Percentiles rank a stretch among this genome's conserved stretches.
Conservation (phyloP, 257 asterid genomes). For the Nicotiana benthamiana region DNA sequence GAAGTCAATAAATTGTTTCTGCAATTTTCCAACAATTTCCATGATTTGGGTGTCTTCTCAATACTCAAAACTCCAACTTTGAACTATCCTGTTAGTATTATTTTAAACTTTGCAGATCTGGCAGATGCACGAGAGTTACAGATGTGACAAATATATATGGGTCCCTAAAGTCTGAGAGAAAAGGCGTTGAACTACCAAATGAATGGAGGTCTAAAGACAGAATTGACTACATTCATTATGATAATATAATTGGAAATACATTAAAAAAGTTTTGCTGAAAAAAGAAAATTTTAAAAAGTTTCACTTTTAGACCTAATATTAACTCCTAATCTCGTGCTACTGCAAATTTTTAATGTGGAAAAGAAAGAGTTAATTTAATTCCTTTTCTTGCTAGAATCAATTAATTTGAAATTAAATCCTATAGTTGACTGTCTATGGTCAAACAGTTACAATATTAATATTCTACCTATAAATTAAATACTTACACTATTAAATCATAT, state of each 20-base stretch:
- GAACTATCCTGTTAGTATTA: not conserved
- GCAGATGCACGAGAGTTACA: not conserved
- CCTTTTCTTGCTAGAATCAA: not conserved
- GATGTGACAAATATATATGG: not conserved
- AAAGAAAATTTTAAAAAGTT: not conserved
- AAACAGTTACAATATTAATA: not conserved
- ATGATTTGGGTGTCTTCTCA: not conserved
- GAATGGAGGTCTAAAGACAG: not conserved
- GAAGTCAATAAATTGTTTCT: constrained; percentile 23
- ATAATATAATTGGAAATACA: not conserved
- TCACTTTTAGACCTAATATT: not conserved
- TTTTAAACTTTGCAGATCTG: not conserved
- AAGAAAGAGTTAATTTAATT: not conserved
- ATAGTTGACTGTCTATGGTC: not conserved
- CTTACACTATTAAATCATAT: no score
- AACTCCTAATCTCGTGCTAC: not conserved
- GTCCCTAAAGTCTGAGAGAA: not conserved
- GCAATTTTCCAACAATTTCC: constrained; percentile 24
- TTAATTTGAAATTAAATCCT: not conserved
- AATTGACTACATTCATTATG: not conserved
- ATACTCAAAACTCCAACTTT: not conserved
- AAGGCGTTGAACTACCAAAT: not conserved
- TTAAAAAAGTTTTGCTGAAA: not conserved
- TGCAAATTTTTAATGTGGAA: not conserved
- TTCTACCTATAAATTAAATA: no score